Conservation (phyloP, 495 filamentous ascomycete species). For the Neurospora cerealis region DNA sequence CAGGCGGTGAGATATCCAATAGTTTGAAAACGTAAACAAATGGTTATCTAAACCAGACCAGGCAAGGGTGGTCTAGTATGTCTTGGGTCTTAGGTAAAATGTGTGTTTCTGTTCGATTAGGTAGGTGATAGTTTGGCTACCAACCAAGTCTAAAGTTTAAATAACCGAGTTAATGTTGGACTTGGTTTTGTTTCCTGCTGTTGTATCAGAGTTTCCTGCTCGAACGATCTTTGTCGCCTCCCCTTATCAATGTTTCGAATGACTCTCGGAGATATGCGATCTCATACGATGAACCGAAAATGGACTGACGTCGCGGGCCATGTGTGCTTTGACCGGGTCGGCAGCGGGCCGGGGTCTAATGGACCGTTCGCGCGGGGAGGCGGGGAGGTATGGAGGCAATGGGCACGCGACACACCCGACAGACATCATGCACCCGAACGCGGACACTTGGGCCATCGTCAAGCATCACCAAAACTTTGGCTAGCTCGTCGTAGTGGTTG, state of each 20-base stretch:
- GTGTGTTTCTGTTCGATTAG: background rate
- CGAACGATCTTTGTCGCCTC: background rate
- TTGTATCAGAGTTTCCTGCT: background rate
- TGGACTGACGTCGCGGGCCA: background rate
- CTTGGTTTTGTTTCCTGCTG: background rate
- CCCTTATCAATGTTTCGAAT: background rate
- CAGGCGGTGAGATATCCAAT: background rate
- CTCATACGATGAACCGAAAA: background rate
- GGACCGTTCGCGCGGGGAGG: background rate
- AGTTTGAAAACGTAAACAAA: background rate
- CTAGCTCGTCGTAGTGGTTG: background rate
- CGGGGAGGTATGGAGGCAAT: background rate
- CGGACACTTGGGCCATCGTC: background rate
- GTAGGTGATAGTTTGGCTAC: background rate
- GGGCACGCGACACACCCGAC: background rate
- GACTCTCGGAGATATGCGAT: background rate
- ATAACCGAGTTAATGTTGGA: background rate
- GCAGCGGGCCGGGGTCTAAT: background rate
- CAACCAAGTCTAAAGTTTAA: background rate
- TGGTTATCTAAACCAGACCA: background rate
- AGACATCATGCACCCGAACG: background rate
- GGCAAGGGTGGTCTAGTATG: background rate
- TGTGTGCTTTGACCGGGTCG: slow-evolving; percentile 17
- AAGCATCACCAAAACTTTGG: background rate
- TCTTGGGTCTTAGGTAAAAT: background rate